Base-by-base conservation (phyloP, 202 grass and related monocot genomes). In the Panicum virgatum region DNA sequence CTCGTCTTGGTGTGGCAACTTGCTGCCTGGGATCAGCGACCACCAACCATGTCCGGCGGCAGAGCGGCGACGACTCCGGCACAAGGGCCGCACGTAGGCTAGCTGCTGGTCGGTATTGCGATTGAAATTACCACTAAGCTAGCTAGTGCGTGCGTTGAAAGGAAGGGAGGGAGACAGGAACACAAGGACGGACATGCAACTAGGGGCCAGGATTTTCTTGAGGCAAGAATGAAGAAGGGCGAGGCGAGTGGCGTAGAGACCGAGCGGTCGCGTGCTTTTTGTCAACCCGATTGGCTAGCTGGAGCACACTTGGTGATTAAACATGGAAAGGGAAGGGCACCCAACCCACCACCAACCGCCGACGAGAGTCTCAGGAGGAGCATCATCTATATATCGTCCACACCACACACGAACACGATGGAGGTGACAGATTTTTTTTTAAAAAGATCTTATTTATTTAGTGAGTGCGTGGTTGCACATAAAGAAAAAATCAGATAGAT, bases 211-310 rank as follows among this genome's bases (percentile, higher is more conserved):
- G 42, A 12, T 69, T 61, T 36, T 77, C n/a, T 9, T 44, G 39
- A 38, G 66, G 8, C 39, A 78, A 19, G 16, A 5, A 23, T 27
- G 15, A n/a, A 34, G 32, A 3, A 34, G 32, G 26, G 36, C 39
- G 19, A 9, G 54, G 40, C 52, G 7, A 51, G 65, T 62, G 63
- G 42, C 38, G 51, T 38, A 38, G 82, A 61, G 27, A 40, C 20
- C 45, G 32, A 20, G 5, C 14, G 12, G 36, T 7, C 26, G 12
- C 32, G 18, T 48, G n/a, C 23, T 53, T 64, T 54, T 64, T 54
- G 66, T 85, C 83, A 73, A 73, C 75, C 43, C 34, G 50, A 79
- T 34, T 73, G 67, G 75, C 69, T n/a, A 34, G 32, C 32, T 85
- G 83, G 66, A 79, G 69, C 47, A 64, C 75, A 79, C 34, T 73